Base-by-base conservation (phyloP, 768 basidiomycete species). In the Podaxis carcinomalis region DNA sequence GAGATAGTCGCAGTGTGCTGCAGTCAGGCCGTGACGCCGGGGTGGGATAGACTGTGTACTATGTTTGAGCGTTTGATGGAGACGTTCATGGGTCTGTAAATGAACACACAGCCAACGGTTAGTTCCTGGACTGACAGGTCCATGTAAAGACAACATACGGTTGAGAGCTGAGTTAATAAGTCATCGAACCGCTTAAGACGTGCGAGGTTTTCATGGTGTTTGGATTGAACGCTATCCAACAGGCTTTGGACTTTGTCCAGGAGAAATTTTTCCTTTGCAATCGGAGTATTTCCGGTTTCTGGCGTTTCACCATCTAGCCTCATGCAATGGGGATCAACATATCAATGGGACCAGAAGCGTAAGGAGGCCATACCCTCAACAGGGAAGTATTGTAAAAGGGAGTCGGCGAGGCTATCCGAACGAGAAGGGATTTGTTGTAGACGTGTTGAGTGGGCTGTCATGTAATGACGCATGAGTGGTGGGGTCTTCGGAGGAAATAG, bases 1-100 rank as follows among this genome's bases (percentile, higher is more conserved):
- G 16, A 78, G 66, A 40, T 81, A 72, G 46, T 80, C 79, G 46
- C 74, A 68, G 0, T 70, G 67, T 3, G 80, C 79, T 2, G 69
- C 61, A 21, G 72, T 74, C 36, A 71, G 64, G 2, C 66, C 65
- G 44, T 75, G 66, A 39, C 69, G 49, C 3, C 46, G 67, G 49
- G 49, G 74, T 58, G 63, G 74, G 64, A 77, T 65, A 2, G 60
- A 70, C 3, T 65, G 36, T 25, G 78, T 59, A 11, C 71, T 68
- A 1, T 63, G 40, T 1, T 68, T 46, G 1, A 80, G 71, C 21
- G 68, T 61, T 2, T 64, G 56, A 62, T 75, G 70, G 5, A 80
- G 50, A 21, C 21, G 36, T 37, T 57, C 56, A 23, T 53, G 25
- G n/a, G 21, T 37, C 46, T 58, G 46, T 2, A 27, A 37, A 35